These are phyloP conservation scores for Globisporangium ultimum DNA, from an alignment of 352 stramenopile species.

Conservation along the genomic window DNA sequence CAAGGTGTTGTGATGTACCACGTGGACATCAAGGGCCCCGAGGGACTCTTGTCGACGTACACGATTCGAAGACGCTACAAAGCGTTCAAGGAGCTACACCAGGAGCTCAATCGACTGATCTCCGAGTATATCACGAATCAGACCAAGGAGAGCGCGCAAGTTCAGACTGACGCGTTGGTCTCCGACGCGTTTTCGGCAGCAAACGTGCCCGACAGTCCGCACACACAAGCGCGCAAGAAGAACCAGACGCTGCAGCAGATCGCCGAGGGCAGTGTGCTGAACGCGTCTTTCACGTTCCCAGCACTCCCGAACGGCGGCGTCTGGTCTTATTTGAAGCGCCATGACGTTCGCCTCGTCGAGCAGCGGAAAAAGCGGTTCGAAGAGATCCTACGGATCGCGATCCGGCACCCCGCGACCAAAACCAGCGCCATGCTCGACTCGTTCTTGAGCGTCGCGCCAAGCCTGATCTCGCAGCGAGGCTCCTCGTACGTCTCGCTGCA, in stretches of 20 bases:
- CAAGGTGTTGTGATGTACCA: conserved; percentile 82
- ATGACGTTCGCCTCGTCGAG: conserved; percentile 75
- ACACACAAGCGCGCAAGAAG: conserved; percentile 19
- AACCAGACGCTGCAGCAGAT: conserved; percentile 26
- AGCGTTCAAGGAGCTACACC: conserved; percentile 78
- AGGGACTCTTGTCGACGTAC: conserved; percentile 78
- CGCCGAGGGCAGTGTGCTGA: conserved; percentile 22
- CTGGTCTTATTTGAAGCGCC: conserved; percentile 80
- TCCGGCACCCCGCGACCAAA: conserved; percentile 70
- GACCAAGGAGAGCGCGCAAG: background rate
- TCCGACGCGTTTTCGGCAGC: conserved; percentile 17
- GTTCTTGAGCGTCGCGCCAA: conserved; percentile 71
- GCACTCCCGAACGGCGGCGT: conserved; percentile 67
- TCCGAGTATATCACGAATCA: conserved; percentile 20
- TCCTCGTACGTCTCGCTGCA: conserved; percentile 50
- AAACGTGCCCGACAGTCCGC: conserved; percentile 24
- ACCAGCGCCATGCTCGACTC: conserved; percentile 58
- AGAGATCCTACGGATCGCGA: conserved; percentile 76
- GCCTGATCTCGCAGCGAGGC: conserved; percentile 39
- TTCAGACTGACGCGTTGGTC: background rate
- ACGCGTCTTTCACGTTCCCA: conserved; percentile 32
- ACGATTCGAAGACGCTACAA: conserved; percentile 80
- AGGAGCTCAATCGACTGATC: conserved; percentile 57
- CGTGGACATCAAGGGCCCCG: conserved; percentile 79
- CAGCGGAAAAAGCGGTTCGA: conserved; percentile 81